Conservation (phyloP, 257 asterid genomes). For the Solanum peruvianum region DNA sequence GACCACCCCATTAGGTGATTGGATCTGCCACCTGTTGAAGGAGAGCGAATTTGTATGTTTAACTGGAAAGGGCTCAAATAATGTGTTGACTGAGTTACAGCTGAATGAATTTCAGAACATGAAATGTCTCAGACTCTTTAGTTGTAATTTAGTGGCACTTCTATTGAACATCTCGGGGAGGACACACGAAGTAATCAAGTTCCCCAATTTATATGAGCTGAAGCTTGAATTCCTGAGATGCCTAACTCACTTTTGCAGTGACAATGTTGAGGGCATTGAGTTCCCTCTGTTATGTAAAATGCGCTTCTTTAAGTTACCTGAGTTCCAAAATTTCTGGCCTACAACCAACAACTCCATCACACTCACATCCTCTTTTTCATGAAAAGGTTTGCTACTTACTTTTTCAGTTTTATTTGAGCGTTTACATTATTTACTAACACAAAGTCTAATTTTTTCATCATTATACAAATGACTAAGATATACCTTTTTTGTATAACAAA, state of each 20-base stretch:
- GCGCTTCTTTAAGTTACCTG: rapidly evolving
- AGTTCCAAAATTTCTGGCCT: neutral
- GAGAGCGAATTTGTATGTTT: rapidly evolving
- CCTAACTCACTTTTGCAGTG: neutral
- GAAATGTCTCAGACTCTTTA: rapidly evolving
- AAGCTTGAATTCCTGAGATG: rapidly evolving
- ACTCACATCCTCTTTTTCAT: neutral
- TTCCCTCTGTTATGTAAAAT: neutral
- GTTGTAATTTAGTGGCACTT: neutral
- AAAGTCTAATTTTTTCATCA: too few species aligned
- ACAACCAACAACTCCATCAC: neutral
- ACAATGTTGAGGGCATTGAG: neutral
- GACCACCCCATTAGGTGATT: neutral
- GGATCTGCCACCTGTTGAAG: neutral
- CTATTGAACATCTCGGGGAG: neutral
- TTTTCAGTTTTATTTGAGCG: too few species aligned
- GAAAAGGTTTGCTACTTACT: neutral
- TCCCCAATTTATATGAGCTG: neutral
- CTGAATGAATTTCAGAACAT: neutral
- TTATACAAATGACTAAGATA: too few species aligned
- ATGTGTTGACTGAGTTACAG: neutral
- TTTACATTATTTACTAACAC: too few species aligned
- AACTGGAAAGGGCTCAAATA: neutral
- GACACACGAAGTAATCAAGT: neutral
- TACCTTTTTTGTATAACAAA: too few species aligned